phyloP scores from a whole-genome alignment of 257 asterid genomes.

The Buddleja alternifolia region DNA sequence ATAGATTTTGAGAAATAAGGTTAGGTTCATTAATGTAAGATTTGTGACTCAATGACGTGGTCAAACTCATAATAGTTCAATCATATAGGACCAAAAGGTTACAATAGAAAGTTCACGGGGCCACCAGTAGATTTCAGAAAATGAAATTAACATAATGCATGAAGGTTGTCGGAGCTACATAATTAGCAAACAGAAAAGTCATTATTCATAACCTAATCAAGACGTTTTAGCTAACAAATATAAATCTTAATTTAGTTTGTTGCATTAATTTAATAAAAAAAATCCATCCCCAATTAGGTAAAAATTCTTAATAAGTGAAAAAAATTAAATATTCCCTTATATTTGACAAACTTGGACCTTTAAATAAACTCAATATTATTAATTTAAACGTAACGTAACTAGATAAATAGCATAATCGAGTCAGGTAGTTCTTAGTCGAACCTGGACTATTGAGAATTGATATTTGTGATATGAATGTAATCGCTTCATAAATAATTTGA shows the following conservation, averaged over 20 bases:
- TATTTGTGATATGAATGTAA: too few relatives aligned
- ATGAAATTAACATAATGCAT: background rate
- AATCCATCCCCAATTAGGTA: background rate
- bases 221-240: background rate
- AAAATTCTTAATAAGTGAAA: too few relatives aligned
- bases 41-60: background rate
- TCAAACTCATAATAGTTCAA: background rate
- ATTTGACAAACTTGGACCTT: too few relatives aligned
- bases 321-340: too few relatives aligned
- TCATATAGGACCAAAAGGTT: background rate
- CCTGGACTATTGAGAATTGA: too few relatives aligned
- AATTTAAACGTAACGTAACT: background rate
- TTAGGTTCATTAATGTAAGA: background rate
- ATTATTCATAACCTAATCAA: slow-evolving; percentile 20
- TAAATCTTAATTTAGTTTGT: background rate
- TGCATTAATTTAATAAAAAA: background rate
- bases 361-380: background rate
- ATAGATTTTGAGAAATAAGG: background rate
- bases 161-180: slow-evolving; percentile 21
- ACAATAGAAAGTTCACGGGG: slow-evolving; percentile 16
- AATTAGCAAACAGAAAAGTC: slow-evolving; percentile 16
- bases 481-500: too few relatives aligned
- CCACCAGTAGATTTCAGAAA: background rate
- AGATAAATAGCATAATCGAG: background rate
- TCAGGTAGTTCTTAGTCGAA: too few relatives aligned